A percentile compares a stretch with the other conserved stretches of the same genome.
Evolutionary conservation across 1,284 basidiomycete species (phyloP).

Genomic region (Ustilago xerochloae): DNA sequence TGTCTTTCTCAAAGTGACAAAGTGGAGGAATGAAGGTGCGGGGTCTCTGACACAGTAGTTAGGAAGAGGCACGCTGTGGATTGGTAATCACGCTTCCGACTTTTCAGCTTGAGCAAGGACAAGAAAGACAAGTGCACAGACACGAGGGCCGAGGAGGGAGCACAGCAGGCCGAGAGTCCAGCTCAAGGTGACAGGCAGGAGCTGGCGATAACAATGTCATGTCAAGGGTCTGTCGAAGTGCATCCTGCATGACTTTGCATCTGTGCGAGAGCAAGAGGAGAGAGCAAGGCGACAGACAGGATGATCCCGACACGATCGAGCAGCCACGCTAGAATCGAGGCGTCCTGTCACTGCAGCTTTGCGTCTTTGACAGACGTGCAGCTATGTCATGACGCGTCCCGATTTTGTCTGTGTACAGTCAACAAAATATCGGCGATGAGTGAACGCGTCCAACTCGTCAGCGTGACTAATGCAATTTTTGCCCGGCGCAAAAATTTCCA

Average conservation of each 20-base stretch:
- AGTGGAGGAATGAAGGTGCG: background rate
- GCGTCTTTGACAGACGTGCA: background rate
- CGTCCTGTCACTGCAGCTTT: background rate
- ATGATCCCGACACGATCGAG: too few relatives aligned
- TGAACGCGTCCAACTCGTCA: background rate
- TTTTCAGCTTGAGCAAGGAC: background rate
- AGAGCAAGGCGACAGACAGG: background rate
- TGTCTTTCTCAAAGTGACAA: background rate
- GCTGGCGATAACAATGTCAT: constrained; percentile 1
- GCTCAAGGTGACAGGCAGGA: background rate
- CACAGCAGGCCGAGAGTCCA: background rate
- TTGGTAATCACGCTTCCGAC: constrained; percentile 18
- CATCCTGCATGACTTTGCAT: constrained; percentile 13
- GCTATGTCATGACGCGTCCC: constrained; percentile 46
- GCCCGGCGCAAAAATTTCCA: constrained; percentile 3
- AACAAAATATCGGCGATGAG: background rate
- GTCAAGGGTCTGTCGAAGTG: constrained; percentile 16
- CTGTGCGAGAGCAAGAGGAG: background rate
- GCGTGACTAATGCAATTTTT: constrained; percentile 21
- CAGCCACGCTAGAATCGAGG: constrained; percentile 2
- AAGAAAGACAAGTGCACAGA: background rate
- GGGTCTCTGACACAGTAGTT: background rate
- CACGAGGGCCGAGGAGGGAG: too few relatives aligned
- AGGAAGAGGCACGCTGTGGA: background rate
- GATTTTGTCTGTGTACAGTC: constrained; percentile 3